Evolutionary conservation across 2,329 filamentous ascomycete species (phyloP), one percentile per base, ranked within the genome.

Genomic region (Alternaria sp.): DNA sequence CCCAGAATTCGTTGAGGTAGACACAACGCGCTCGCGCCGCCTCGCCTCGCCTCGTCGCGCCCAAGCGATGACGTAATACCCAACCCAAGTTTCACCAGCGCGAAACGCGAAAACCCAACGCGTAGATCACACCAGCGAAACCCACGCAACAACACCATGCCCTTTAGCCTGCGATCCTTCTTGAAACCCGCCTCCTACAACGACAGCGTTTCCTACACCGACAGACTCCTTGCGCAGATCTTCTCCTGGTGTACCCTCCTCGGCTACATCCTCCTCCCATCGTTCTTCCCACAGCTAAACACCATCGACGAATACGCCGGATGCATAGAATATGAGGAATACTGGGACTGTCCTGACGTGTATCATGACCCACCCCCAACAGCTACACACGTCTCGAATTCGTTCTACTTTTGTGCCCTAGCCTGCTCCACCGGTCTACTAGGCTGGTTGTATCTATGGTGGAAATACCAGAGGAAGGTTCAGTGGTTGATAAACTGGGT

Each of bases 401-500:
- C 85, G 9, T 74, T 86, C 20, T 83, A 80, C 26, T 71, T 86
- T 14, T 82, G 82, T 2, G 82, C 80, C 15, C 73, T 81, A 9
- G 81, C 82, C 28, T 84, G 85, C 60, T 77, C 75, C 8, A 60
- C 83, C 5, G 83, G 83, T 4, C 69, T 73, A 2, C 49, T 78
- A 1, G 82, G 84, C 4, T 83, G 84, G 70, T 55, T 80, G 3
- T 80, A 76, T 70, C 75, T 87, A n/a, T 84, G 80, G 64, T 75
- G 79, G 55, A 74, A 77, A 20, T 84, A 84, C 75, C 74, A 81
- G 43, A 69, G 73, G 15, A 87, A 87, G 66, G 87, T 87, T 60
- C 80, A 87, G 18, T 88, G 85, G 86, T 77, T 87, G 21, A 78
- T 86, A 9, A 85, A 87, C 70, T 79, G 81, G 60, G 76, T 87